These are phyloP conservation scores for Hypoxylon fragiforme DNA, from an alignment of 495 filamentous ascomycete genomes.

Conservation along the genomic window DNA sequence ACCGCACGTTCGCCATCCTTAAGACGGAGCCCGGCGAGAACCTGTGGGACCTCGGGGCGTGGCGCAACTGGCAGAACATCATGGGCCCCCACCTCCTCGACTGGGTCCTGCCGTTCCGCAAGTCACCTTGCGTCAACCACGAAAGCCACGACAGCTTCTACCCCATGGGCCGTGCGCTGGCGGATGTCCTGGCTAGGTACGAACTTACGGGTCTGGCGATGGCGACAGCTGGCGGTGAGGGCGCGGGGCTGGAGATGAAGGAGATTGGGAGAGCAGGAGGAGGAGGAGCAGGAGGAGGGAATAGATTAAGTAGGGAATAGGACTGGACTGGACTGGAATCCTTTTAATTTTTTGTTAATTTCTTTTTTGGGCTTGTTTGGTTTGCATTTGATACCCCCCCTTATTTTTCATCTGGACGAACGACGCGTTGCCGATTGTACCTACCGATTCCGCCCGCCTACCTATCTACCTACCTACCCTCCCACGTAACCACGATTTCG, in stretches of 20 bases:
- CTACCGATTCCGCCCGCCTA: no score
- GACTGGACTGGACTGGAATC: no score
- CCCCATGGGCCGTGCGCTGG: slow-evolving; percentile 48
- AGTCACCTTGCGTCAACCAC: slow-evolving; percentile 61
- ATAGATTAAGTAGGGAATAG: no score
- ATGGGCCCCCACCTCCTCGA: slow-evolving; percentile 72
- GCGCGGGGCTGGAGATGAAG: slow-evolving; percentile 33
- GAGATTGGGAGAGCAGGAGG: slow-evolving; percentile 18
- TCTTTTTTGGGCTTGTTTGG: no score
- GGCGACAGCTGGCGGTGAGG: slow-evolving; percentile 6
- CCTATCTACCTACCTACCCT: no score
- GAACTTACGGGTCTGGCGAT: slow-evolving; percentile 39
- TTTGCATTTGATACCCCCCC: slow-evolving; percentile 31
- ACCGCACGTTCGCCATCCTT: slow-evolving; percentile 75
- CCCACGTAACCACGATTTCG: no score
- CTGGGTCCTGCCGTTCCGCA: slow-evolving; percentile 72
- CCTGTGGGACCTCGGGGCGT: slow-evolving; percentile 70
- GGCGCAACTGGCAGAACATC: slow-evolving; percentile 71
- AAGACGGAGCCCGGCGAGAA: slow-evolving; percentile 74
- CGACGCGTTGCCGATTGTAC: no score
- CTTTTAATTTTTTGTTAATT: no score
- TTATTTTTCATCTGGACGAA: slow-evolving; percentile 13
- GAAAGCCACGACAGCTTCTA: slow-evolving; percentile 55
- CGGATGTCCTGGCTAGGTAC: slow-evolving; percentile 42
- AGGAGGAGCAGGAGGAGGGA: slow-evolving; percentile 6